Evolutionary conservation across 441 rosid genomes (phyloP).

Genomic region (Erodium trifolium): DNA sequence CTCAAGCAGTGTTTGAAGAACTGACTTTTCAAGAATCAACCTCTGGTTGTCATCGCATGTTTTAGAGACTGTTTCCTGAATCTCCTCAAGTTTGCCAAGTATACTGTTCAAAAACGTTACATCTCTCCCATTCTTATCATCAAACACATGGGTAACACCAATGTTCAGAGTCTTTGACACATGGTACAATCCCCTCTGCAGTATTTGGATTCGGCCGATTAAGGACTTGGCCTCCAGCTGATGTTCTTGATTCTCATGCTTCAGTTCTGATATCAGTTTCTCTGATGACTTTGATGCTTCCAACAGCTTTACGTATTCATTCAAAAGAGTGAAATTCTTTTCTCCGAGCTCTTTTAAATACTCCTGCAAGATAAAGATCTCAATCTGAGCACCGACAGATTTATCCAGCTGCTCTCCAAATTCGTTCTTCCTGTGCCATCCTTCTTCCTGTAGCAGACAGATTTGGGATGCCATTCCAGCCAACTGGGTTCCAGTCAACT

Average conservation of each 20-base stretch:
- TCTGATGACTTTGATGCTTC: constrained; percentile 51
- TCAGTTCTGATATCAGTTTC: constrained; percentile 47
- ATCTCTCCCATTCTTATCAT: constrained; percentile 29
- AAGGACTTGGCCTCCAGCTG: constrained; percentile 62
- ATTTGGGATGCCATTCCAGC: constrained; percentile 60
- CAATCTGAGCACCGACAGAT: constrained; percentile 57
- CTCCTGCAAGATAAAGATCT: constrained; percentile 51
- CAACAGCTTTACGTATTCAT: constrained; percentile 48
- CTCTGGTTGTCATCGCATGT: constrained; percentile 43
- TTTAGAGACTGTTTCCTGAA: constrained; percentile 34
- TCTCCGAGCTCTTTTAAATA: constrained; percentile 52
- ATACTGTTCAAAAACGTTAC: constrained; percentile 30
- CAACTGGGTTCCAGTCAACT: constrained; percentile 55
- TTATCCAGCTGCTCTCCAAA: constrained; percentile 62
- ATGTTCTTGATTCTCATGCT: constrained; percentile 63
- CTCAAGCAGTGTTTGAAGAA: constrained; percentile 40
- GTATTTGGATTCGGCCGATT: constrained; percentile 52
- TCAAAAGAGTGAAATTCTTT: constrained; percentile 45
- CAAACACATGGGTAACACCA: constrained; percentile 26
- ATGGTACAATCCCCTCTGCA: constrained; percentile 40
- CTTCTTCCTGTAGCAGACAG: constrained; percentile 56
- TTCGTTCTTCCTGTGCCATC: constrained; percentile 57
- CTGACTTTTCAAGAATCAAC: constrained; percentile 49
- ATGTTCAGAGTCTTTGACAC: constrained; percentile 46
- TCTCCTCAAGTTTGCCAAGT: constrained; percentile 32